Base-by-base conservation (phyloP, 495 filamentous ascomycete species). In the Aspergillus homomorphus region DNA sequence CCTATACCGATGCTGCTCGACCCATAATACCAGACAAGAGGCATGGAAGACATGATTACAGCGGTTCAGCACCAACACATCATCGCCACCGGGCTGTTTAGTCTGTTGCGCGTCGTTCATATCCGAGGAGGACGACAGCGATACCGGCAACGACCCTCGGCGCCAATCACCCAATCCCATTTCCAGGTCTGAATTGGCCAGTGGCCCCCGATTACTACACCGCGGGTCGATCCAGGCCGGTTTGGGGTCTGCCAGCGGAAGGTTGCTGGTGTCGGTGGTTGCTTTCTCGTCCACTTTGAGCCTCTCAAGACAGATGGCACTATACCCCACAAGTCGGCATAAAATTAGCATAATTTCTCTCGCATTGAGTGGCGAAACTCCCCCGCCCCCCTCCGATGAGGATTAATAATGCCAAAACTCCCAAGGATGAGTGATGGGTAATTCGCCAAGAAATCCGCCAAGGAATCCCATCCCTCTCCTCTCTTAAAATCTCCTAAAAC, bases 1-100 rank as follows among this genome's bases (percentile, higher is more conserved):
- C 19, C 60, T 64, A 48, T 71, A 73, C 33, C 61, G 66, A 18
- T 63, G 57, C 51, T 73, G 68, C 52, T 69, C 62, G 48, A 73
- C 70, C 71, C 69, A 75, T 43, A 69, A 68, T 9, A 61, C 64
- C 6, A 75, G 60, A 63, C 73, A 75, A 4, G 54, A 22, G 0
- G 62, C 53, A 30, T 75, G 72, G 48, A 75, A 75, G 19, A 65
- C 68, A 51, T 75, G 73, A 53, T 67, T 62, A 61, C 73, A 75
- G 19, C 62, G 60, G 22, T 65, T 72, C 15, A 75, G 53, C 4
- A 75, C 62, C 20, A 71, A 22, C 3, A 71, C 56, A 33, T 55
- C 33, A 38, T 41, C 24, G 15, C n/a, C 19, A 50, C 46, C 23
- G 9, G 10, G 12, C 46, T 41, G 24, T 1, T 19, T 53, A 5